phyloP scores from a whole-genome alignment of 2,329 filamentous ascomycete genomes.

The Neonectria ditissima region DNA sequence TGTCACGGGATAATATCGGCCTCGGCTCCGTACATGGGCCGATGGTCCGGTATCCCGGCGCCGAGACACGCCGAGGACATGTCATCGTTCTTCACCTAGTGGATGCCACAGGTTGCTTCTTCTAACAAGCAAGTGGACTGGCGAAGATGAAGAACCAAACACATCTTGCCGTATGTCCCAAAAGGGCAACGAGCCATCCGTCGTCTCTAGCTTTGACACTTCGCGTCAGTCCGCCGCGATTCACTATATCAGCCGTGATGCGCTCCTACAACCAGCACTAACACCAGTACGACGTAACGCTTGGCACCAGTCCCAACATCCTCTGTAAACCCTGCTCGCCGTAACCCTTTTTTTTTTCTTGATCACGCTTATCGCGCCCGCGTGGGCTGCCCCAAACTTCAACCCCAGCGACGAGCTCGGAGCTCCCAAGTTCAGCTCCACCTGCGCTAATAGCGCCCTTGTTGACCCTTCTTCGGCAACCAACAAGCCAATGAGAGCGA shows the following conservation, averaged over 20 bases:
- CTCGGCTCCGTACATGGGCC: conserved; percentile 5
- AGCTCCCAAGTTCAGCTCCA: conserved; percentile 28
- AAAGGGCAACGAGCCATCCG: conserved; percentile 4
- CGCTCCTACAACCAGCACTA: neutral
- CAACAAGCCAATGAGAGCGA: conserved; percentile 18
- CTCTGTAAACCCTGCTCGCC: conserved; percentile 29
- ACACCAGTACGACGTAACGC: neutral
- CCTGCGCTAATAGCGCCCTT: conserved; percentile 25
- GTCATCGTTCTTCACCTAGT: conserved; percentile 15
- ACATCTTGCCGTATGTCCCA: conserved; percentile 6
- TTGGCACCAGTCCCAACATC: conserved; percentile 2
- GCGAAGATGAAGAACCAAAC: conserved; percentile 4
- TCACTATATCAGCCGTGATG: neutral
- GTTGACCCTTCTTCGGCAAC: conserved; percentile 12
- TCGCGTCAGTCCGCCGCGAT: neutral
- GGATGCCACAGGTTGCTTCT: conserved; percentile 15
- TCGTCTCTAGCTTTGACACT: neutral
- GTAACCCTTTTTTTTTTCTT: conserved; percentile 9
- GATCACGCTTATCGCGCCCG: conserved; percentile 25
- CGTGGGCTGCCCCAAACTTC: conserved; percentile 20
- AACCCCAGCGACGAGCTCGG: conserved; percentile 15
- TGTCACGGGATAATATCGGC: neutral
- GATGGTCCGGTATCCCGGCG: conserved; percentile 17
- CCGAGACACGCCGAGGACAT: conserved; percentile 18
- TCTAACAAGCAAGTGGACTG: conserved; percentile 2